Conservation (phyloP, 1,284 basidiomycete species). For the Rhodofomes roseus region DNA sequence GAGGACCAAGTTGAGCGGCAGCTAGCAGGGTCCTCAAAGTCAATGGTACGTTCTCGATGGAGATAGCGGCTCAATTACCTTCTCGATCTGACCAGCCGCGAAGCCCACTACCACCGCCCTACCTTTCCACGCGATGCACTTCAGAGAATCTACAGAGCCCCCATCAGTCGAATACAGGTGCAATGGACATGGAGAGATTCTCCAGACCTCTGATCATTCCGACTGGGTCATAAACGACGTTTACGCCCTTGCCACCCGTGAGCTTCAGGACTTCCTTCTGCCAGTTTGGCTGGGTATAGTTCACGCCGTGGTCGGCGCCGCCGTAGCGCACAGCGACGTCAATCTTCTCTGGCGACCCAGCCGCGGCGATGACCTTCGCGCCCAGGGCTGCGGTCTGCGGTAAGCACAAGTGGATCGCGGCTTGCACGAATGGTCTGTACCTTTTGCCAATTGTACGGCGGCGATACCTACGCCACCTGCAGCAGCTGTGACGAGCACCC, state of each 20-base stretch:
- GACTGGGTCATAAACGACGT: constrained; percentile 90
- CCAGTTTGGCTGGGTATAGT: constrained; percentile 70
- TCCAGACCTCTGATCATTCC: constrained; percentile 64
- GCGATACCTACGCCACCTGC: constrained; percentile 92
- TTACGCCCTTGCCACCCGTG: constrained; percentile 79
- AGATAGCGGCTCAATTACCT: constrained; percentile 59
- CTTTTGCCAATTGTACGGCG: constrained; percentile 89
- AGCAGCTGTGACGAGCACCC: constrained; percentile 86
- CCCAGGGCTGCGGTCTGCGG: constrained; percentile 49
- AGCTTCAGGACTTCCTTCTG: constrained; percentile 72
- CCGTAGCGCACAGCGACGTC: constrained; percentile 65
- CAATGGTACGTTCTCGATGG: neutral
- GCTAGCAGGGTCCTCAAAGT: constrained; percentile 34
- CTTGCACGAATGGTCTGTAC: constrained; percentile 29
- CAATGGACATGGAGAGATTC: neutral
- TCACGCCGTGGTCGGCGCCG: constrained; percentile 66
- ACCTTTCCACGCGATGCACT: constrained; percentile 94
- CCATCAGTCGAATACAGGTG: constrained; percentile 3
- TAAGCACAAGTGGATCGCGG: constrained; percentile 7
- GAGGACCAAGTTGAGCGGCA: constrained; percentile 85
- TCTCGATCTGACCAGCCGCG: constrained; percentile 86
- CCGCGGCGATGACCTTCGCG: constrained; percentile 78
- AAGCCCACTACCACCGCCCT: constrained; percentile 91
- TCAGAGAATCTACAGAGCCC: constrained; percentile 59
- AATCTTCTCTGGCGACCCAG: constrained; percentile 65